Base-by-base conservation (phyloP, 371 early-diverging fungal genomes). In the Actinomortierella ambigua region DNA sequence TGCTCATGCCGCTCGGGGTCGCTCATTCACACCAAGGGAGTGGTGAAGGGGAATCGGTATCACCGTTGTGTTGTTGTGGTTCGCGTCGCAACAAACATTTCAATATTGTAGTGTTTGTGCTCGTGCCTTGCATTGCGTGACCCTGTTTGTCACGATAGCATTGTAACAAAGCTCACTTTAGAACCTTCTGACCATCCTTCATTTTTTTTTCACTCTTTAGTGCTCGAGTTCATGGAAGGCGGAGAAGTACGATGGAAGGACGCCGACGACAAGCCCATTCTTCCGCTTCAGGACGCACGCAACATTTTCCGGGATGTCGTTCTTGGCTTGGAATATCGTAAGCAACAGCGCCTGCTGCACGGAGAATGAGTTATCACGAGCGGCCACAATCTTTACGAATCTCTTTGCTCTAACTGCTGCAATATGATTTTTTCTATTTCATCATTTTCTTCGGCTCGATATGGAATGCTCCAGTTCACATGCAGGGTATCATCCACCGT, bases 221-320 rank as follows among this genome's bases (percentile, higher is more conserved):
- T 93, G 13, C 80, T 97, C 50, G 96, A 96, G 75, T 95, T 89
- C 67, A 88, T 95, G 81, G 93, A 92, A 50, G 92, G 93, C 18
- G 96, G 97, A 43, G 97, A 96, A 66, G 90, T 97, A 49, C 83
- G 83, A 53, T 96, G 96, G 96, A 89, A 93, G 57, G 89, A 92
- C 59, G 59, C 75, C 2, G 77, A 87, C 9, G 84, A 84, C n/a
- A 64, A 68, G 23, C 97, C 97, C 4, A 69, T 89, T 0, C 69
- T 95, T 54, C 61, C 82, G 0, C 56, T 86, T 23, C 80, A 84
- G 29, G 84, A 92, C 52, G 88, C 90, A 6, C 84, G 95, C n/a
- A 62, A 78, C 18, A 90, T 96, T 18, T 93, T 98, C 65, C 88
- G 94, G 24, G 95, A 95, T 65, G 87, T 97, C 27, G 89, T 97